Base-by-base conservation (phyloP, 257 asterid genomes). In the Avicennia marina region DNA sequence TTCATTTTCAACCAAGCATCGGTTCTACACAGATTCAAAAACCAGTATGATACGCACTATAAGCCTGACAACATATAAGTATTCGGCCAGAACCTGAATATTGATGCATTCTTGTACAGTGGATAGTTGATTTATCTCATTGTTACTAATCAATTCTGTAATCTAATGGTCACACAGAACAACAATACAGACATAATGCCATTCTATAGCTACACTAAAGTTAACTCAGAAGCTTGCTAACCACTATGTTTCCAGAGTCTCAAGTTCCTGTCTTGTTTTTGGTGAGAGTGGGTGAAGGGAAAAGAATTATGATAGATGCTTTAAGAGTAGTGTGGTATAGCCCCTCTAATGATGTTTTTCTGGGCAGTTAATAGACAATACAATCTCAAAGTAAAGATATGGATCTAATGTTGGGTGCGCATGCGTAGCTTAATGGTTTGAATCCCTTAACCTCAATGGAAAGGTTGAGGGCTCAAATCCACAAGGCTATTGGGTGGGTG, bases 31-130 rank as follows among this genome's bases (percentile, higher is more conserved):
- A 26, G 58, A 29, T 20, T 20, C 36, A 15, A 26, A 18, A 33
- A 56, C 56, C 56, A 36, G 31, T 39, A 62, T 25, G 43, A 63
- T 29, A 49, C 33, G 58, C 24, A 38, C 22, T 15, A 34, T 52
- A 18, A 20, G 36, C 29, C 46, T 60, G 9, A 15, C 48, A 51
- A n/a, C 34, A 47, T 16, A 24, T 17, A 67, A 8, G 16, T 54
- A 46, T 51, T 24, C 21, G 44, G 26, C 21, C 53, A 62, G 22
- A 47, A 47, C 20, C 12, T 26, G 19, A 60, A 67, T 11, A 46
- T 29, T 17, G 29, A 11, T 18, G 13, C 52, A 22, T 52, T 9
- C 1, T 20, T 12, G 43, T 40, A 42, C 10, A 46, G 29, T 40
- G 6, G n/a, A 33, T 19, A 22, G 34, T 26, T 13, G 19, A 31